Base-by-base conservation (phyloP, 345 rosid species). In the Trapa bicornis region DNA sequence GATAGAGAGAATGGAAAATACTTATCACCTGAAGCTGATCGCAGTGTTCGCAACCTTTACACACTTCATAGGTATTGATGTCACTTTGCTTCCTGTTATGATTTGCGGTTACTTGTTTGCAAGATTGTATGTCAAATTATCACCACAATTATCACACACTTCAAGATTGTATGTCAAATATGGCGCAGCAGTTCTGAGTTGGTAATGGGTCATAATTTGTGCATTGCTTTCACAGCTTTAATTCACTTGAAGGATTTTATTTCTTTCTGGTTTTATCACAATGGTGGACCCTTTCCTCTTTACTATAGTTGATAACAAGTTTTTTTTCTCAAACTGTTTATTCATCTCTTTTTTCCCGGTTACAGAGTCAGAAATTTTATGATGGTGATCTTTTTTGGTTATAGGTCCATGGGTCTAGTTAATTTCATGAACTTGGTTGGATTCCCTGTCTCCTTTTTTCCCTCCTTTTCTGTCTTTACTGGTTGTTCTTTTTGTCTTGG, bases 1-100 rank as follows among this genome's bases (percentile, higher is more conserved):
- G 85, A 81, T 66, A 76, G 80, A 71, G 85, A 76, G 5, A 73
- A 76, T 68, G 80, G 80, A 13, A 81, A 79, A 68, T 81, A 81
- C 57, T 63, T 81, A 41, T 78, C 85, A 37, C 85, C 82, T 52
- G 85, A 74, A 0, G 79, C 85, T 42, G 85, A 81, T 68, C 74
- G 75, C 67, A 79, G 77, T 68, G 82, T 81, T 16, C 82, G 79
- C 15, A 81, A 81, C 67, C 80, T 79, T 15, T 76, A 81, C 74
- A 81, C 82, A 8, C 85, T 81, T 67, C 82, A 81, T 67, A 79
- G 85, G 85, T 81, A 72, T 50, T 37, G 9, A 11, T 47, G 4
- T 14, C 22, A n/a, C 58, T 39, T 33, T 56, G 64, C 45, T 66
- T 58, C 33, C 60, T 50, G 16, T 5, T 33, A 10, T 58, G 15